These are phyloP conservation scores for Suhomyces terraborum DNA, from an alignment of 1,139 yeast species.

Conservation along the genomic window DNA sequence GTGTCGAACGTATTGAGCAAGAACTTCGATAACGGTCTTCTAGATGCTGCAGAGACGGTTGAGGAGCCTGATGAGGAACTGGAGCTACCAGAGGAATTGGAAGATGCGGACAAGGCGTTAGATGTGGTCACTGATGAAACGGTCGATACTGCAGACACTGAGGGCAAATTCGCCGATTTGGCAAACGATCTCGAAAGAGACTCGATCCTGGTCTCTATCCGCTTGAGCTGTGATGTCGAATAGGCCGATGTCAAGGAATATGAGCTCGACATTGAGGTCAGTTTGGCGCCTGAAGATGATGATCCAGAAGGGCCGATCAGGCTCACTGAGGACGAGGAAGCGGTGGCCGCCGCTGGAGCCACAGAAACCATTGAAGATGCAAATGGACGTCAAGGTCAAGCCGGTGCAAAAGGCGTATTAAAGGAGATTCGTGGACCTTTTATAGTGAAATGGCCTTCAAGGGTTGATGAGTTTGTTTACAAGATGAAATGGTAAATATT, in stretches of 20 bases:
- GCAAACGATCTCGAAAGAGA: conserved; percentile 16
- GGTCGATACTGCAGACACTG: conserved; percentile 13
- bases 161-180: conserved; percentile 4
- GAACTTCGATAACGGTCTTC: conserved; percentile 24
- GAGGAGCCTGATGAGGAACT: conserved; percentile 2
- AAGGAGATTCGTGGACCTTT: no score
- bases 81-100: conserved; percentile 2
- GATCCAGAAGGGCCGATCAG: background rate
- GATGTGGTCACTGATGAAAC: background rate
- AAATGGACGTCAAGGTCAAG: background rate
- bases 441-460: no score
- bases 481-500: no score
- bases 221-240: conserved; percentile 15
- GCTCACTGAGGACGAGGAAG: background rate
- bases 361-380: background rate
- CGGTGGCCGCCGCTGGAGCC: no score
- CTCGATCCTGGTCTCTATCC: conserved; percentile 20
- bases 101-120: background rate
- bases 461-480: no score
- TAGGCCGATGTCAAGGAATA: background rate
- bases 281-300: background rate
- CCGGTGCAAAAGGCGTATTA: background rate
- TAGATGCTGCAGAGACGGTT: background rate
- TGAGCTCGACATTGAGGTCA: background rate
- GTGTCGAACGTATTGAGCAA: conserved; percentile 23